phyloP scores from a whole-genome alignment of 345 rosid species.

The Streptanthus diversifolius region DNA sequence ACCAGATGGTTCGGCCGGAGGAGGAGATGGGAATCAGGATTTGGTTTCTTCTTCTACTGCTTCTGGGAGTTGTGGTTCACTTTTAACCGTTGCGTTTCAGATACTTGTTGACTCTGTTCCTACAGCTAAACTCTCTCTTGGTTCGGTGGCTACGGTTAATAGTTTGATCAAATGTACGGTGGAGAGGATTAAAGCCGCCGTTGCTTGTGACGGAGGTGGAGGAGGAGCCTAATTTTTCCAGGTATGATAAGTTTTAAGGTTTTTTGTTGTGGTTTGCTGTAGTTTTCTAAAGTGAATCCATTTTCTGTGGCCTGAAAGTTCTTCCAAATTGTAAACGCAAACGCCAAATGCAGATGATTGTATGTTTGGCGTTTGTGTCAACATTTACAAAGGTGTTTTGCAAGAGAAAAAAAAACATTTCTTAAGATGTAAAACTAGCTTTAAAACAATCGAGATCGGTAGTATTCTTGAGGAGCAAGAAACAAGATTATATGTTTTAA shows the following conservation, averaged over 20 bases:
- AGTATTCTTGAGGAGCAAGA: slow-evolving; percentile 22
- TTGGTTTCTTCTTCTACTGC: slow-evolving; percentile 29
- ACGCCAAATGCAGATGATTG: not conserved
- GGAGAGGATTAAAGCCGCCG: slow-evolving; percentile 80
- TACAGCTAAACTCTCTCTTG: slow-evolving; percentile 83
- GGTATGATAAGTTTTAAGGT: slow-evolving; percentile 2
- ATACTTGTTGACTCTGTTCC: slow-evolving; percentile 92
- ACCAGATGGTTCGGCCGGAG: slow-evolving; percentile 65
- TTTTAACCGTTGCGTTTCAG: slow-evolving; percentile 90
- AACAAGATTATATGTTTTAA: not conserved
- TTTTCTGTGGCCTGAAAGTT: not conserved
- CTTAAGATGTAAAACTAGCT: not conserved
- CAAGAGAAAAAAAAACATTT: too few relatives aligned
- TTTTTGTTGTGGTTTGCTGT: not conserved
- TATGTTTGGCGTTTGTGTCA: not conserved
- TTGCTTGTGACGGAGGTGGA: slow-evolving; percentile 33
- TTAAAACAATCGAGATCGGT: not conserved
- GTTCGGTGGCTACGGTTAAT: slow-evolving; percentile 91
- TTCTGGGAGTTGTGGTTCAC: slow-evolving; percentile 51
- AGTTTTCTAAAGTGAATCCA: not conserved
- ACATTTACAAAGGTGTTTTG: not conserved
- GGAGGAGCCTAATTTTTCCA: slow-evolving; percentile 21
- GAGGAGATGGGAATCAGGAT: slow-evolving; percentile 33
- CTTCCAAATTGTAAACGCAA: not conserved
- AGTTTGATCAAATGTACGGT: slow-evolving; percentile 93